Evolutionary conservation across 371 early-diverging fungal species (phyloP), one percentile per base, ranked within the genome.

Genomic region (Rhizomucor miehei): DNA sequence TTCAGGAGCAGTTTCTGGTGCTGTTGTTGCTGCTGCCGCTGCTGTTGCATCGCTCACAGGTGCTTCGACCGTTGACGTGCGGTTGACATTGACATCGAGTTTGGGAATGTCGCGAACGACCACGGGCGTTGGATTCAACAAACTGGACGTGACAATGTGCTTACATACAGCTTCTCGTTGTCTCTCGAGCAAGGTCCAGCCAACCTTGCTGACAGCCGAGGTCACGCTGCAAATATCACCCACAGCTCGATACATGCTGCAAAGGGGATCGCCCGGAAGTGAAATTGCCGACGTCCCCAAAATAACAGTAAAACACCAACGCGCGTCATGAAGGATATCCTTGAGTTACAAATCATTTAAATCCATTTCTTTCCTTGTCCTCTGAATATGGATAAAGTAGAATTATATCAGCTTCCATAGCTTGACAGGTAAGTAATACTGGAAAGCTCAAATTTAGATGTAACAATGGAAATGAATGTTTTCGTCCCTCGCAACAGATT

Each of bases 111-210:
- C 1, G n/a, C 39, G 39, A 35, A 25, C 17, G 52, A 34, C 38
- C 51, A 45, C 48, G 35, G 72, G 58, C 19, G 74, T 65, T 13
- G 77, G 71, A 40, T 73, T 77, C 5, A 73, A 29, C 9, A 73
- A 39, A 44, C 72, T 71, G 17, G 74, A 77, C 2, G 77, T 77
- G 29, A 68, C 69, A 29, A 73, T 56, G 36, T 73, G 74, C 9
- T 65, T 65, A 10, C 67, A 60, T n/a, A 69, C 12, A 1, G 69
- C 64, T 2, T 62, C 62, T 9, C 64, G 45, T 51, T 77, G 71
- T n/a, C 56, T 63, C 20, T 60, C 62, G 14, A 71, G 25, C 13
- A 65, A 55, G 3, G 43, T 54, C 20, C 59, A 49, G 1, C 72
- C 64, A 1, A 73, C 63, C 24, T 67, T 64, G 1, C 66, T 43